phyloP scores from a whole-genome alignment of 2,329 filamentous ascomycete species.

The Colletotrichum navitas region DNA sequence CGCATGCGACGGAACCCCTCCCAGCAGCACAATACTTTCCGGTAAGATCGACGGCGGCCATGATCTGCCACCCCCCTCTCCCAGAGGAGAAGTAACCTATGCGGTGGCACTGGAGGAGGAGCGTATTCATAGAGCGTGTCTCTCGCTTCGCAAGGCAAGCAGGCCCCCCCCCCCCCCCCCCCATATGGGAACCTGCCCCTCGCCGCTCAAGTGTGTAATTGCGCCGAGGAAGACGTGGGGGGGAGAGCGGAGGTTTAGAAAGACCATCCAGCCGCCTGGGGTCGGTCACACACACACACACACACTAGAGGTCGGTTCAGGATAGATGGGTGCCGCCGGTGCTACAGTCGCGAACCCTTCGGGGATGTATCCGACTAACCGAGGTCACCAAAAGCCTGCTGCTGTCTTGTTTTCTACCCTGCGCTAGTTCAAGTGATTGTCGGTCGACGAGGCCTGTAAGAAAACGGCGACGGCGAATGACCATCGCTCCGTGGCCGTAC shows the following conservation, averaged over 20 bases:
- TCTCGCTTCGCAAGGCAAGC: not conserved
- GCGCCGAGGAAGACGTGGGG: slow-evolving; percentile 25
- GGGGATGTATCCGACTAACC: slow-evolving; percentile 37
- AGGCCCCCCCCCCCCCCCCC: not conserved
- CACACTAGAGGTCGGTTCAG: not conserved
- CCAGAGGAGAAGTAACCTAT: not conserved
- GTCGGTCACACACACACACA: not conserved
- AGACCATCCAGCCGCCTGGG: not conserved
- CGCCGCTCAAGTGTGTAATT: slow-evolving; percentile 26
- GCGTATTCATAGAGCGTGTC: not conserved
- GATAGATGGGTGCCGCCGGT: not conserved
- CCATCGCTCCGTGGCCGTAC: not conserved
- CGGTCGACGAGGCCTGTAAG: not conserved
- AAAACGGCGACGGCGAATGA: not conserved
- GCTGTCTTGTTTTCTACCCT: not conserved
- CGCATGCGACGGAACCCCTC: not conserved
- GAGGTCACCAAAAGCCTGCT: slow-evolving; percentile 15
- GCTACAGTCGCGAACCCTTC: slow-evolving; percentile 13
- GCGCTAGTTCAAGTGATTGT: slow-evolving; percentile 3
- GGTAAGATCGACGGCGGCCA: slow-evolving; percentile 18
- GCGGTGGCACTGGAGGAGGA: slow-evolving; percentile 27
- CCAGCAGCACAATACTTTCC: slow-evolving; percentile 5
- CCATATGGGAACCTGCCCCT: not conserved
- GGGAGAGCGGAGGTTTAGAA: not conserved
- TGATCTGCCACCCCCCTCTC: slow-evolving; percentile 16